These are phyloP conservation scores for Pichia sp. DNA, from an alignment of 1,139 yeast species.

Conservation along the genomic window DNA sequence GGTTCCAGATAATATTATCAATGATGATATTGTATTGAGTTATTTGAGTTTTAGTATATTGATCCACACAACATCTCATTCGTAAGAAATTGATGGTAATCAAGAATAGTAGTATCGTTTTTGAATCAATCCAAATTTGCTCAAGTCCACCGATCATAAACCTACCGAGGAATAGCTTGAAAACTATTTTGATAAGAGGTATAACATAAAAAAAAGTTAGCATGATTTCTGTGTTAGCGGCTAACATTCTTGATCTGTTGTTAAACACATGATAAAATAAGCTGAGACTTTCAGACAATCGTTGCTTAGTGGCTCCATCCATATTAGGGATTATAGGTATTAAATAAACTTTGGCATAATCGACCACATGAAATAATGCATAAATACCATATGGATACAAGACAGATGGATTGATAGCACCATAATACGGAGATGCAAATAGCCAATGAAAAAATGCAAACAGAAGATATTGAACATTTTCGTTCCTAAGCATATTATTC, in stretches of 20 bases:
- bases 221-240: slow-evolving; percentile 42
- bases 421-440: slow-evolving; percentile 17
- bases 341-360: slow-evolving; percentile 37
- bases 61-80: slow-evolving; percentile 38
- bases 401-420: slow-evolving; percentile 21
- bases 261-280: slow-evolving; percentile 36
- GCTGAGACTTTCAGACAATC: slow-evolving; percentile 24
- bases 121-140: slow-evolving; percentile 18
- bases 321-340: slow-evolving; percentile 28
- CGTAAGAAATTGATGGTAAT: slow-evolving; percentile 38
- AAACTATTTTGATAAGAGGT: slow-evolving; percentile 20
- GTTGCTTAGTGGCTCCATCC: slow-evolving; percentile 11
- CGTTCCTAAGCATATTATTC: slow-evolving; percentile 29
- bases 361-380: slow-evolving; percentile 49
- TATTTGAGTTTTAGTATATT: slow-evolving; percentile 37
- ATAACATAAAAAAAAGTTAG: slow-evolving; percentile 22
- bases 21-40: slow-evolving; percentile 35
- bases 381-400: slow-evolving; percentile 49
- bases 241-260: slow-evolving; percentile 40
- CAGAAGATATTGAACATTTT: slow-evolving; percentile 43
- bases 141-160: slow-evolving; percentile 19
- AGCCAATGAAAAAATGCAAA: slow-evolving; percentile 35
- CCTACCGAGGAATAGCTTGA: slow-evolving; percentile 22
- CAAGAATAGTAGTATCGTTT: slow-evolving; percentile 26
- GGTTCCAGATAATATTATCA: slow-evolving; percentile 28